Conservation (phyloP, 768 basidiomycete genomes). For the Pleurotus giganteus region DNA sequence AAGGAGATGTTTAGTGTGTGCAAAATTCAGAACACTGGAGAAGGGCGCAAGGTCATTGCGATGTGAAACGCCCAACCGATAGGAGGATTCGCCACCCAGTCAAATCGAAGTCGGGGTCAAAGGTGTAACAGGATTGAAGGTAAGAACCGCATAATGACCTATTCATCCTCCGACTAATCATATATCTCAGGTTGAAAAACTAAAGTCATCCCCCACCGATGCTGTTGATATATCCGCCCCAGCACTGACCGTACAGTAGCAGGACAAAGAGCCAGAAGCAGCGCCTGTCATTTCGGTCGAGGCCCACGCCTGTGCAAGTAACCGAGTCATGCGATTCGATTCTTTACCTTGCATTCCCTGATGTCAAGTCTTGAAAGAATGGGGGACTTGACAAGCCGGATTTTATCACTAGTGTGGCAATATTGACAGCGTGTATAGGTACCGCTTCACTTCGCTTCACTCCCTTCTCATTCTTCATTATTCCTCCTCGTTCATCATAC, state of each 20-base stretch:
- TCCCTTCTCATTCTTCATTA: too few species aligned
- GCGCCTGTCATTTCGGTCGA: conserved; percentile 30
- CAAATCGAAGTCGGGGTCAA: conserved; percentile 79
- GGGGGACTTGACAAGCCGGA: conserved; percentile 62
- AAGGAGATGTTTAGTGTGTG: too few species aligned
- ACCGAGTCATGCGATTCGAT: conserved; percentile 72
- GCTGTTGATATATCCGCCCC: conserved; percentile 54
- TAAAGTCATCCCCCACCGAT: conserved; percentile 78
- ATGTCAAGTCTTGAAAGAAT: background rate
- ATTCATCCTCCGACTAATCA: background rate
- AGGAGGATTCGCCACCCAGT: too few species aligned
- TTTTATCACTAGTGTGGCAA: conserved; percentile 93
- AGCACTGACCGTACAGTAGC: conserved; percentile 63
- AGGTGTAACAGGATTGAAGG: conserved; percentile 81
- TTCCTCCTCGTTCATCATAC: too few species aligned
- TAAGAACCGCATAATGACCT: conserved; percentile 20
- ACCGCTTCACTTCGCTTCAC: too few species aligned
- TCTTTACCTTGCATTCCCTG: conserved; percentile 98
- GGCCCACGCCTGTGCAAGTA: conserved; percentile 64
- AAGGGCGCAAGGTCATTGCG: too few species aligned
- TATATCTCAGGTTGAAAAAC: conserved; percentile 78
- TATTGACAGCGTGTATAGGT: conserved; percentile 98
- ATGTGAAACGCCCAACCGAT: too few species aligned
- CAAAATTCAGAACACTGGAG: too few species aligned
- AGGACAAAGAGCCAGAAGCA: conserved; percentile 69